phyloP scores from a whole-genome alignment of 495 filamentous ascomycete genomes.

The Sphaerosporella brunnea region DNA sequence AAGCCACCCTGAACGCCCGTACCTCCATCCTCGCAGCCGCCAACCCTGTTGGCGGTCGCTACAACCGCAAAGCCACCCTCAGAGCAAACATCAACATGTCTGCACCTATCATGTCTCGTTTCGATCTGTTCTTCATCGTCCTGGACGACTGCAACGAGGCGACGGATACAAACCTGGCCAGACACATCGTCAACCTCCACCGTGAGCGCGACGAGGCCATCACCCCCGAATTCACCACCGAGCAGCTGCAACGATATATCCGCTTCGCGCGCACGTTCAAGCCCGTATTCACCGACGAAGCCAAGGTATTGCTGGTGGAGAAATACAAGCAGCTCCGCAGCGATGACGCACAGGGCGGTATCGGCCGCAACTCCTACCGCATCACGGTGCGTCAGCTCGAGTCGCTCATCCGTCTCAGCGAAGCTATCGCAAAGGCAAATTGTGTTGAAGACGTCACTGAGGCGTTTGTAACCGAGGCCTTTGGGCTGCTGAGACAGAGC shows the following conservation, averaged over 20 bases:
- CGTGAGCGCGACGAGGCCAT: conserved; percentile 80
- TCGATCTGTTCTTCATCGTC: conserved; percentile 97
- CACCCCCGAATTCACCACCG: conserved; percentile 81
- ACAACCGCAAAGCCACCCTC: conserved; percentile 87
- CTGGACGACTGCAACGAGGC: conserved; percentile 90
- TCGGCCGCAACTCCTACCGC: conserved; percentile 81
- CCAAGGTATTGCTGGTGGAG: conserved; percentile 65
- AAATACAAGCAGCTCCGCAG: conserved; percentile 92
- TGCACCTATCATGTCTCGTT: conserved; percentile 96
- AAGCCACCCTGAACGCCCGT: conserved; percentile 88
- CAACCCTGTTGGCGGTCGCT: conserved; percentile 88
- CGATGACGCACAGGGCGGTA: conserved; percentile 86
- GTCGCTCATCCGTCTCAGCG: conserved; percentile 79
- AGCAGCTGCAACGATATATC: conserved; percentile 94
- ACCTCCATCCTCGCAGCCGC: conserved; percentile 92
- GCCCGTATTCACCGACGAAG: conserved; percentile 77
- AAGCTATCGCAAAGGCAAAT: conserved; percentile 93
- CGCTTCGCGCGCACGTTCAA: conserved; percentile 90
- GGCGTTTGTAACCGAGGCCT: conserved; percentile 78
- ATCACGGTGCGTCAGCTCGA: conserved; percentile 95
- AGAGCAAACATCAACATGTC: conserved; percentile 95
- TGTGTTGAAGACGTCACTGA: conserved; percentile 81
- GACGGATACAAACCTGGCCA: conserved; percentile 74
- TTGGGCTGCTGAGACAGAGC: conserved; percentile 69
- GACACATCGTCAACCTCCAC: conserved; percentile 91